Evolutionary conservation across 306 rosid genomes (phyloP).

Genomic region (Lathyrus aphaca): DNA sequence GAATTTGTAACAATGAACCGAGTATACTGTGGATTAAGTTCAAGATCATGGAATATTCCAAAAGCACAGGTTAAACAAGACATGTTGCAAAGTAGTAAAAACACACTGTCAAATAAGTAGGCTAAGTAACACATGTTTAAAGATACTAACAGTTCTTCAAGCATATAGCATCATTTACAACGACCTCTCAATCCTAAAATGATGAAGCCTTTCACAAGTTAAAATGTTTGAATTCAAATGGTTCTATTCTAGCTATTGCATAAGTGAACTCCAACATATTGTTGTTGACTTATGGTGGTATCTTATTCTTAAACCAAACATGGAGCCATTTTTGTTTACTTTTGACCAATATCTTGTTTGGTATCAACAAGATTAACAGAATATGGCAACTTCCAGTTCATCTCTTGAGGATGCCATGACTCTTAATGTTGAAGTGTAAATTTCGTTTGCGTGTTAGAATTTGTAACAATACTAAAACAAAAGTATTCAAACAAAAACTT

Average conservation of each 20-base stretch:
- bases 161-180: conserved; percentile 32
- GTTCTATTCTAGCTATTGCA: neutral
- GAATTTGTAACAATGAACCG: conserved; percentile 3
- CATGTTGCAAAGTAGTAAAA: too few species aligned
- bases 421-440: conserved; percentile 10
- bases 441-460: conserved; percentile 20
- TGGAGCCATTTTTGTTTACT: conserved; percentile 25
- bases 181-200: conserved; percentile 24
- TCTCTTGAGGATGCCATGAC: conserved; percentile 28
- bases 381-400: conserved; percentile 21
- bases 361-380: conserved; percentile 34
- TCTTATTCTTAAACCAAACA: conserved; percentile 40
- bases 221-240: conserved; percentile 22
- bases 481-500: too few species aligned
- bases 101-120: too few species aligned
- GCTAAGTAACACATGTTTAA: too few species aligned
- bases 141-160: neutral
- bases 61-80: too few species aligned
- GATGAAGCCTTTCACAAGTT: neutral
- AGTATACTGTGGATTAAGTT: neutral
- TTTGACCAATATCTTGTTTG: conserved; percentile 39
- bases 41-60: conserved; percentile 24
- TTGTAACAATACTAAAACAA: neutral
- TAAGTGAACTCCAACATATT: neutral
- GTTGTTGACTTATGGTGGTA: conserved; percentile 10